Evolutionary conservation across 2,329 filamentous ascomycete species (phyloP), one percentile per base, ranked within the genome.

Genomic region (Tolypocladium amazonense): DNA sequence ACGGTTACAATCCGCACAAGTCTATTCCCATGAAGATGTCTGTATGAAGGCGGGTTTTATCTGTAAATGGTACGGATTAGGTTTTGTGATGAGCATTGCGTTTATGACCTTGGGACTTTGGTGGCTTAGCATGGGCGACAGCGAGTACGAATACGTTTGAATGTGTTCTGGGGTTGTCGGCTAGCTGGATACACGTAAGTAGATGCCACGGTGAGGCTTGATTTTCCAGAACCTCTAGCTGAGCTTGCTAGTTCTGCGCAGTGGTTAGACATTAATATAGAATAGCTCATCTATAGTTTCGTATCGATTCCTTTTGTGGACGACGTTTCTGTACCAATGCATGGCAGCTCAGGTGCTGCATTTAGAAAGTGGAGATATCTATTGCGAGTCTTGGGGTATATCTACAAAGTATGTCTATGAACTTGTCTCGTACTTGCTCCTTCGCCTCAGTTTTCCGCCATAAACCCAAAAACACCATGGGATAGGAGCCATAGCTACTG

Each of bases 1-100:
- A 89, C 68, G 92, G 88, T 0, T 99, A 99, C 73, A 84, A 92
- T 56, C 93, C 94, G 60, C 91, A 97, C 73, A 93, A 92, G 77
- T 83, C 83, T 6, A 96, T 99, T 76, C 83, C 89, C 53, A 99
- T 99, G 94, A 97, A 97, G 79, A 99, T 99, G 94, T 95, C 90
- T 70, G 93, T 97, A 61, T 92, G 56, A 18, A 23, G 25, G 27
- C 5, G 43, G 33, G 9, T 53, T 11, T 9, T 20, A 33, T 14
- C 8, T n/a, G 5, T 50, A n/a, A n/a, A n/a, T 50, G 27, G 27
- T 5, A n/a, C 6, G 8, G 18, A 30, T 30, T 8, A 35, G 27
- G 9, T 20, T 11, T 4, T 35, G 27, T n/a, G 9, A 12, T 53
- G 18, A 33, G 50, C 18, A 33, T 35, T 53, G 27, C 20, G 27